Percentiles rank a stretch among this genome's conserved stretches.
Conservation (phyloP, 1,284 basidiomycete genomes). For the Austroboletus niveus region DNA sequence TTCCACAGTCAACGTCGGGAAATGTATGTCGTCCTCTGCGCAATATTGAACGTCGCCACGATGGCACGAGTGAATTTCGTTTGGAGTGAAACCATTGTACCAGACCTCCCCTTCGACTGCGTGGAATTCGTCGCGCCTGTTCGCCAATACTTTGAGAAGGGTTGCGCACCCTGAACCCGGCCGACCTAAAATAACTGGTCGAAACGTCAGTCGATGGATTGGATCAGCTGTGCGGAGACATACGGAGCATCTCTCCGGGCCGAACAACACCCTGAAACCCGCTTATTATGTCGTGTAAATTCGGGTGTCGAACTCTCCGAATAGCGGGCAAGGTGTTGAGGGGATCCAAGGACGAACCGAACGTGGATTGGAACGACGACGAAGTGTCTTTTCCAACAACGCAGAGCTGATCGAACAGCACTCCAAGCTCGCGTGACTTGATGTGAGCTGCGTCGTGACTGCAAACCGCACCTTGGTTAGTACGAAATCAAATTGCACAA, state of each 20-base stretch:
- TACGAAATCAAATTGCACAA: neutral
- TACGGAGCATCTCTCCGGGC: conserved; percentile 63
- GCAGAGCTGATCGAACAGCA: conserved; percentile 35
- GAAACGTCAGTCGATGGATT: neutral
- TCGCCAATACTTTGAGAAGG: conserved; percentile 71
- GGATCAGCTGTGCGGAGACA: conserved; percentile 8
- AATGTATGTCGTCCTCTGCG: conserved; percentile 74
- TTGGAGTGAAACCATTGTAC: conserved; percentile 64
- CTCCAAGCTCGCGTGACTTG: conserved; percentile 35
- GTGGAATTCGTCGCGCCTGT: conserved; percentile 62
- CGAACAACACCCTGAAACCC: conserved; percentile 52
- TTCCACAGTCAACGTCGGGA: conserved; percentile 71
- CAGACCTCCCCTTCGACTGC: conserved; percentile 59
- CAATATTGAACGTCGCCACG: conserved; percentile 70
- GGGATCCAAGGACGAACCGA: conserved; percentile 44
- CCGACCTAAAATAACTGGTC: conserved; percentile 58
- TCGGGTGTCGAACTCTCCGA: conserved; percentile 35
- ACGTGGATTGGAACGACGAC: conserved; percentile 39
- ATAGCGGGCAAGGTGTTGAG: conserved; percentile 25
- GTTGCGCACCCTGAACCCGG: conserved; percentile 74
- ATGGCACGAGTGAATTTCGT: conserved; percentile 51
- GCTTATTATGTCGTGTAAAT: conserved; percentile 43
- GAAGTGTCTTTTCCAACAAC: conserved; percentile 37
- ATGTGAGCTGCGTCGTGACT: conserved; percentile 30
- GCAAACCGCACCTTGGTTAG: neutral